Conservation (phyloP, 768 basidiomycete genomes). For the Leccinellum albellum region DNA sequence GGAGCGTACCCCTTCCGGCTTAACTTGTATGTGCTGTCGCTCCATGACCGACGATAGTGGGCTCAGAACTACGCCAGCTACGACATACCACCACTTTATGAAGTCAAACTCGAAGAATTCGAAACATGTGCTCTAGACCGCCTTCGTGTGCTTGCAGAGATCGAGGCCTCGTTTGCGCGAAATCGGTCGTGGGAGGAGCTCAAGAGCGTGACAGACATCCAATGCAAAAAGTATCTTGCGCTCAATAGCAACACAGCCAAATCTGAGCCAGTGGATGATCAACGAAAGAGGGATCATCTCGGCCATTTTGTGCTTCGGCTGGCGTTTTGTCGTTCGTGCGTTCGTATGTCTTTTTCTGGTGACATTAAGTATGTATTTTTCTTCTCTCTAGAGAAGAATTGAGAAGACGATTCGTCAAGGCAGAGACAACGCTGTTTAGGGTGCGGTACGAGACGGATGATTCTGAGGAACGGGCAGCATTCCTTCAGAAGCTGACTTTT, state of each 20-base stretch:
- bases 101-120: constrained; percentile 94
- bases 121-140: constrained; percentile 87
- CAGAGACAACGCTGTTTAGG: constrained; percentile 81
- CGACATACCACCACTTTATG: constrained; percentile 75
- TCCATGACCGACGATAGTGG: background rate
- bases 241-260: constrained; percentile 55
- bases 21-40: constrained; percentile 62
- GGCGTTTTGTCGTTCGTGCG: constrained; percentile 95
- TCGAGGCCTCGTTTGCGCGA: constrained; percentile 83
- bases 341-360: constrained; percentile 15
- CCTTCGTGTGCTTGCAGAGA: constrained; percentile 83
- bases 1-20: constrained; percentile 58
- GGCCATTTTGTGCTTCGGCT: constrained; percentile 92
- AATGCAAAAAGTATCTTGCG: constrained; percentile 75
- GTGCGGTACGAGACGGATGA: constrained; percentile 73
- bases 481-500: constrained; percentile 59
- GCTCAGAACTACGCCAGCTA: constrained; percentile 54
- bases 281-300: constrained; percentile 81
- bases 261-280: constrained; percentile 46
- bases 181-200: constrained; percentile 81
- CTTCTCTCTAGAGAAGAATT: constrained; percentile 74
- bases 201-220: constrained; percentile 53
- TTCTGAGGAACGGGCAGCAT: constrained; percentile 52
- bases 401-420: constrained; percentile 81
- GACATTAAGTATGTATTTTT: background rate